Conservation (phyloP, 106 monocot genomes). For the Triglochin maritima region DNA sequence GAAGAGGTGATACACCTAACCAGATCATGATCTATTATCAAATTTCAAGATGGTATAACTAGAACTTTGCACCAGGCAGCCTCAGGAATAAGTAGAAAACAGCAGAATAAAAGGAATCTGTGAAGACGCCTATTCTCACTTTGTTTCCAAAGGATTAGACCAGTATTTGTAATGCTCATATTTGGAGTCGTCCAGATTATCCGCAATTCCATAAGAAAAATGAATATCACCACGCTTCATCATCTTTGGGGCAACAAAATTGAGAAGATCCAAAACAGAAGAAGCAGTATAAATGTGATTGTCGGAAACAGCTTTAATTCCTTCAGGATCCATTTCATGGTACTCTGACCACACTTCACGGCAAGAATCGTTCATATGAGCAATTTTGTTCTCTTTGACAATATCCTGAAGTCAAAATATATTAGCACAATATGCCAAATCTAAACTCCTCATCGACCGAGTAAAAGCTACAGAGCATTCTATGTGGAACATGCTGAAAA, state of each 20-base stretch:
- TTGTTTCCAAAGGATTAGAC: slow-evolving; percentile 97
- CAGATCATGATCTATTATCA: too few relatives aligned
- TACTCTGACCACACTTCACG: slow-evolving; percentile 93
- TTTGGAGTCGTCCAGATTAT: slow-evolving; percentile 81
- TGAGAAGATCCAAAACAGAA: slow-evolving; percentile 77
- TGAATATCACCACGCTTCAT: slow-evolving; percentile 93
- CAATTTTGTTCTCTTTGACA: slow-evolving; percentile 56
- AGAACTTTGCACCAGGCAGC: too few relatives aligned
- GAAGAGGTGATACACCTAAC: too few relatives aligned
- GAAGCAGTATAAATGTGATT: slow-evolving; percentile 68
- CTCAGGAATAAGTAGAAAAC: too few relatives aligned
- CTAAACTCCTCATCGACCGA: too few relatives aligned
- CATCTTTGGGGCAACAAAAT: slow-evolving; percentile 98
- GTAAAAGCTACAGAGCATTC: too few relatives aligned
- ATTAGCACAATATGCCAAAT: neutral
- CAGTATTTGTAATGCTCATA: slow-evolving; percentile 91
- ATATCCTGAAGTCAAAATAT: slow-evolving; percentile 39
- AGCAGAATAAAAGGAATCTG: too few relatives aligned
- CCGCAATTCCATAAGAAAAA: slow-evolving; percentile 96
- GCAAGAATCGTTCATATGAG: slow-evolving; percentile 61
- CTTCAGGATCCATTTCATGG: slow-evolving; percentile 73
- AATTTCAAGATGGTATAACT: too few relatives aligned
- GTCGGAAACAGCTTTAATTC: slow-evolving; percentile 84
- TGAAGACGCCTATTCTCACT: slow-evolving; percentile 20
- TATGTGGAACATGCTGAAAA: too few relatives aligned